phyloP scores from a whole-genome alignment of 2,329 filamentous ascomycete species.

The Herpotrichia juniperi region DNA sequence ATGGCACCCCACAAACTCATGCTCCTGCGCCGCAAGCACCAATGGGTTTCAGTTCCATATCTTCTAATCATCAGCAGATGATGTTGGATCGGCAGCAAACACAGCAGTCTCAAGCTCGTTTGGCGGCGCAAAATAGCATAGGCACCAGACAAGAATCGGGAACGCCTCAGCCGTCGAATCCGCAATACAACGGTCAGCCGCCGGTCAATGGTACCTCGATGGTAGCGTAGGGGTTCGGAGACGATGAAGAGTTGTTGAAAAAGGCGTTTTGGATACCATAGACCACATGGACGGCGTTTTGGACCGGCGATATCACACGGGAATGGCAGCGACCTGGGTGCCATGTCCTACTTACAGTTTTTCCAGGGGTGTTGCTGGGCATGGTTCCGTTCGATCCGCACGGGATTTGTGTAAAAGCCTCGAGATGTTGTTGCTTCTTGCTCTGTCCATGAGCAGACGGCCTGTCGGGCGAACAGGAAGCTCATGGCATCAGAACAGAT shows the following conservation, averaged over 20 bases:
- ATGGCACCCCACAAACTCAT: slow-evolving; percentile 31
- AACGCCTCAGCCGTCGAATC: slow-evolving; percentile 44
- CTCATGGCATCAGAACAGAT: background rate
- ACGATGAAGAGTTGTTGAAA: background rate
- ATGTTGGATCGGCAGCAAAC: slow-evolving; percentile 42
- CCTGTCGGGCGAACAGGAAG: background rate
- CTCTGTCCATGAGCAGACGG: background rate
- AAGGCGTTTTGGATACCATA: slow-evolving; percentile 5
- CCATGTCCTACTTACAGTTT: background rate
- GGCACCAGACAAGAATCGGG: slow-evolving; percentile 40
- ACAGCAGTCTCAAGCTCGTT: slow-evolving; percentile 42
- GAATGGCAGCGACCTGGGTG: background rate
- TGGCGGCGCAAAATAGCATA: slow-evolving; percentile 44
- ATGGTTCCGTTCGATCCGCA: background rate
- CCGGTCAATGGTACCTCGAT: slow-evolving; percentile 27
- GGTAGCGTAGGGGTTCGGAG: slow-evolving; percentile 10
- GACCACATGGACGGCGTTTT: slow-evolving; percentile 19
- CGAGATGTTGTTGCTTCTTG: background rate
- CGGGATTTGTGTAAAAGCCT: background rate
- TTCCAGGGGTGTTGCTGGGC: background rate
- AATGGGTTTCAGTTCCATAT: slow-evolving; percentile 25
- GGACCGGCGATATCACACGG: background rate
- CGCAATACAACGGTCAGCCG: slow-evolving; percentile 27
- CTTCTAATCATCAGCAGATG: slow-evolving; percentile 40
- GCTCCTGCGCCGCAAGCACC: slow-evolving; percentile 24